Conservation (phyloP, 2,329 filamentous ascomycete genomes). For the Drechmeria coniospora region DNA sequence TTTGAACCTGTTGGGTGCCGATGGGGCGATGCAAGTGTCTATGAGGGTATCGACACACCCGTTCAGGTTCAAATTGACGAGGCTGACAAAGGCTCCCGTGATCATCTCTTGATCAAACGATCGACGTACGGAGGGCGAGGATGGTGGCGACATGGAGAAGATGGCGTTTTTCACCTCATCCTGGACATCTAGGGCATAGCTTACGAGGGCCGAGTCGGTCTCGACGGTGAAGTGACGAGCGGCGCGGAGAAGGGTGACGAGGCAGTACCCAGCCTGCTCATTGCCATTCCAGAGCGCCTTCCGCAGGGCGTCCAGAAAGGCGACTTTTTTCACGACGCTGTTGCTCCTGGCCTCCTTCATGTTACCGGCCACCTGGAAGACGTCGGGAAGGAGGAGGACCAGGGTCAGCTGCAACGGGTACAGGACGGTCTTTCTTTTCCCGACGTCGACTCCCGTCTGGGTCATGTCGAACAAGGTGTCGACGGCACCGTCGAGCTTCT, state of each 20-base stretch:
- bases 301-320: slow-evolving; percentile 46
- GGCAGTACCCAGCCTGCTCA: slow-evolving; percentile 50
- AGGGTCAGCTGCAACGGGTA: slow-evolving; percentile 49
- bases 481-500: slow-evolving; percentile 46
- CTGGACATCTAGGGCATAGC: slow-evolving; percentile 54
- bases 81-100: slow-evolving; percentile 50
- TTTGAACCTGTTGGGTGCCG: slow-evolving; percentile 43
- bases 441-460: slow-evolving; percentile 43
- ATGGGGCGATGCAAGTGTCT: slow-evolving; percentile 39
- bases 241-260: slow-evolving; percentile 45
- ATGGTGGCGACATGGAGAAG: slow-evolving; percentile 37
- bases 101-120: slow-evolving; percentile 50
- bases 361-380: slow-evolving; percentile 55
- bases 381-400: slow-evolving; percentile 49
- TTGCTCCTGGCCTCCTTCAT: slow-evolving; percentile 47
- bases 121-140: slow-evolving; percentile 29
- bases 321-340: slow-evolving; percentile 49
- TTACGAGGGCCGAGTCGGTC: slow-evolving; percentile 47
- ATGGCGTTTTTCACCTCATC: slow-evolving; percentile 52
- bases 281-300: slow-evolving; percentile 50
- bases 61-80: slow-evolving; percentile 46
- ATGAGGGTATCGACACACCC: slow-evolving; percentile 40
- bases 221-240: slow-evolving; percentile 49
- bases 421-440: slow-evolving; percentile 36
- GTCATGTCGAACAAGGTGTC: slow-evolving; percentile 58